Evolutionary conservation across 140 eudicot species (phyloP).

Genomic region (Oenanthe javanica): DNA sequence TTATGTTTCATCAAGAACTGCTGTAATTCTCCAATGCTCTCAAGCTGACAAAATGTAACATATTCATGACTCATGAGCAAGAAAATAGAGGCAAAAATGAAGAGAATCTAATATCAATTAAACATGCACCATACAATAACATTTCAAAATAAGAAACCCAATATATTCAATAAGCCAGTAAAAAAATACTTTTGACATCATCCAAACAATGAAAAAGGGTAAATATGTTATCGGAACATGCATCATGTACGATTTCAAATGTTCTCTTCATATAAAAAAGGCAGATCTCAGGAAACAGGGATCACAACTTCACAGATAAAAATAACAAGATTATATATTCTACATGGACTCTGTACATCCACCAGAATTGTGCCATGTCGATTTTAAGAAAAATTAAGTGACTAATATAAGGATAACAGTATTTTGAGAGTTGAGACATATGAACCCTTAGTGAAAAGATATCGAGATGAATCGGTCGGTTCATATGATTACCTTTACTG

Average conservation of each 20-base stretch:
- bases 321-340: neutral
- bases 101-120: neutral
- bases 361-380: neutral
- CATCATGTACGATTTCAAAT: neutral
- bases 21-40: conserved; percentile 72
- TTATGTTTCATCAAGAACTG: conserved; percentile 78
- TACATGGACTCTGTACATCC: neutral
- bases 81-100: neutral
- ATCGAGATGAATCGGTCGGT: neutral
- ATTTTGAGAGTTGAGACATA: neutral
- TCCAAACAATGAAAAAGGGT: neutral
- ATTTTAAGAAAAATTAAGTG: neutral
- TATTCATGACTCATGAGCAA: neutral
- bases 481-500: neutral
- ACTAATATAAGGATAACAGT: neutral
- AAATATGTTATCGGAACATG: neutral
- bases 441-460: neutral
- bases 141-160: neutral
- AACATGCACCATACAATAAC: neutral
- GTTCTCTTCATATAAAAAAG: neutral
- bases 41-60: conserved; percentile 43
- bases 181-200: neutral
- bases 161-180: neutral
- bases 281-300: neutral
- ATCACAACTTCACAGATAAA: neutral